Base-by-base conservation (phyloP, 2,329 filamentous ascomycete species). In the Onygenales sp. region DNA sequence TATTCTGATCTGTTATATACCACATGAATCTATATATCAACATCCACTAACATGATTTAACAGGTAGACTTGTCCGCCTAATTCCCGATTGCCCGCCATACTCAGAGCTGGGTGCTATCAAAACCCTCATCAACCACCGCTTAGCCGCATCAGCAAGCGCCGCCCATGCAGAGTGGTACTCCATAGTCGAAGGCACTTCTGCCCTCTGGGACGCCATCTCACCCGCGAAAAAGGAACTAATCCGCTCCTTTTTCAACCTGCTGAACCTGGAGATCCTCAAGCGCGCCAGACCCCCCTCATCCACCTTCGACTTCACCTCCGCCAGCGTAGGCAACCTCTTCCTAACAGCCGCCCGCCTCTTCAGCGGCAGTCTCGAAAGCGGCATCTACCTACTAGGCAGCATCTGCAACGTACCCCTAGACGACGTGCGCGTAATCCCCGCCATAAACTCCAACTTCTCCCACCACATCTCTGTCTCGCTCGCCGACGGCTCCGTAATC, bases 371-470 rank as follows among this genome's bases (percentile, higher is more conserved):
- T 55, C 92, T 97, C 59, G 93, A 97, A 68, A 87, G 87, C 6
- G 89, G 89, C 43, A 93, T 97, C 57, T 95, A 95, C 66, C 80
- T 97, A 2, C 79, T 97, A 4, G 87, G 86, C 50, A 87, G 85
- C 61, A 88, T 96, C 58, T 95, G 91, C 64, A 83, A 82, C n/a
- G 86, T 97, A 0, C 86, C 89, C 0, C 78, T 82, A 9, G 72
- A 75, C 43, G 78, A 83, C 50, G 83, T 93, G 5, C 79, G 83
- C 0, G 89, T 96, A 0, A 82, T 97, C 13, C 93, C 92, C 0
- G 89, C 88, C 3, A 88, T 97, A 61, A 95, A 95, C 74, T 90
- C 87, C 58, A 97, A 95, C 68, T 96, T 96, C 73, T 89, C 89
- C 0, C 88, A 95, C 63, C 92, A 97, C 69, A 97, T 97, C 60